Base-by-base conservation (phyloP, 2,329 filamentous ascomycete species). In the Seiridium cupressi region DNA sequence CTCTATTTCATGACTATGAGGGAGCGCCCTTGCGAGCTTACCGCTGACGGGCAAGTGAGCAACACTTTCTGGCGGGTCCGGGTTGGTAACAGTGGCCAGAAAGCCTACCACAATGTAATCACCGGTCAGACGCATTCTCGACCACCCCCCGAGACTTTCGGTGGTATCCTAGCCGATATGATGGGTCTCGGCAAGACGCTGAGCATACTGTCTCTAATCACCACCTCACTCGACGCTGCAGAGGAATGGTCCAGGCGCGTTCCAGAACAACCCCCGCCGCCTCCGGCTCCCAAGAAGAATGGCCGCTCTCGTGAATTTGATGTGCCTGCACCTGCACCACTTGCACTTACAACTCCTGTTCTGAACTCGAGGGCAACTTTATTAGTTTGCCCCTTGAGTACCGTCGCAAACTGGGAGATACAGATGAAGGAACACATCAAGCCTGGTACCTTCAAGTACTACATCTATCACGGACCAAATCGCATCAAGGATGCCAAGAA, bases 351-450 rank as follows among this genome's bases (percentile, higher is more conserved):
- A 10, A 75, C 70, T 9, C 71, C 90, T n/a, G 75, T 77, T 26
- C 81, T 79, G 47, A 96, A 97, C 68, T 87, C 86, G 5, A 90
- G 87, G 69, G 87, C 91, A 0, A 98, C 95, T 0, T 79, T 99
- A 38, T 82, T 99, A 18, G 86, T 99, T 13, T 96, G 91, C 60
- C 95, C 95, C 1, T 82, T 97, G 3, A 97, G 92, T 69, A 95
- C 94, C 0, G 88, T 98, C 60, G 89, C 90, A 34, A 99, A 98
- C 69, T 99, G 95, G 95, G 90, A 94, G 68, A 88, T 93, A 66
- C 95, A 99, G 74, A 91, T 98, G 62, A 89, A 89, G 68, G 84
- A 90, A 61, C 95, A 99, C 73, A 80, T 96, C 51, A 81, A 84
- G 55, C 80, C 84, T 0, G 83, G 81, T 0, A 77, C 83, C 6